A percentile compares a stretch with the other conserved stretches of the same genome.
Conservation (phyloP, 208 protist genomes). For the Trypanosoma theileri region DNA sequence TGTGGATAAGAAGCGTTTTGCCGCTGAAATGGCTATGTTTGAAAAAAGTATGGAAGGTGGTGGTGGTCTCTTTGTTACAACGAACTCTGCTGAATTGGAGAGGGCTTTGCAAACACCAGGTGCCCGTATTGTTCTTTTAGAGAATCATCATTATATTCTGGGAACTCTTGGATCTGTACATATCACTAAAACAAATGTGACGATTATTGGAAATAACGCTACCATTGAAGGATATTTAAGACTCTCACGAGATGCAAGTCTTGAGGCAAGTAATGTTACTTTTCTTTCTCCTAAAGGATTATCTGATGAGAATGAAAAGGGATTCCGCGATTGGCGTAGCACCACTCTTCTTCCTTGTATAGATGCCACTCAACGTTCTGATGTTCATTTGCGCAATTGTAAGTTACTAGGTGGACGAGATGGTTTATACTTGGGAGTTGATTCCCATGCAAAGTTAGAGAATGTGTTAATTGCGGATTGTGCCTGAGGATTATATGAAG, state of each 20-base stretch:
- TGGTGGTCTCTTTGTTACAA: slow-evolving; percentile 53
- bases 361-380: slow-evolving; percentile 39
- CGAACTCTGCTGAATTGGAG: slow-evolving; percentile 37
- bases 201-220: slow-evolving; percentile 55
- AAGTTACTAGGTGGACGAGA: slow-evolving; percentile 56
- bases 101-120: slow-evolving; percentile 47
- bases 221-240: slow-evolving; percentile 48
- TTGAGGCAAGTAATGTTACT: slow-evolving; percentile 47
- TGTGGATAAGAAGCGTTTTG: slow-evolving; percentile 28
- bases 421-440: slow-evolving; percentile 58
- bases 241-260: slow-evolving; percentile 34
- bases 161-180: slow-evolving; percentile 28
- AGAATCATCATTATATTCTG: slow-evolving; percentile 43
- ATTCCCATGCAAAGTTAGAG: slow-evolving; percentile 37
- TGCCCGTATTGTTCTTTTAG: slow-evolving; percentile 49
- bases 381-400: slow-evolving; percentile 41
- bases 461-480: slow-evolving; percentile 45
- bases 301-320: not conserved
- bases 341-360: slow-evolving; percentile 30
- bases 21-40: slow-evolving; percentile 26
- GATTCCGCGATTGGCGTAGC: not conserved
- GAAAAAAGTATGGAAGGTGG: slow-evolving; percentile 29
- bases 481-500: slow-evolving; percentile 62
- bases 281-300: slow-evolving; percentile 33
- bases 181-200: slow-evolving; percentile 41